Base-by-base conservation (phyloP, 805 yeast species). In the Saccharomycopsis selenospora region DNA sequence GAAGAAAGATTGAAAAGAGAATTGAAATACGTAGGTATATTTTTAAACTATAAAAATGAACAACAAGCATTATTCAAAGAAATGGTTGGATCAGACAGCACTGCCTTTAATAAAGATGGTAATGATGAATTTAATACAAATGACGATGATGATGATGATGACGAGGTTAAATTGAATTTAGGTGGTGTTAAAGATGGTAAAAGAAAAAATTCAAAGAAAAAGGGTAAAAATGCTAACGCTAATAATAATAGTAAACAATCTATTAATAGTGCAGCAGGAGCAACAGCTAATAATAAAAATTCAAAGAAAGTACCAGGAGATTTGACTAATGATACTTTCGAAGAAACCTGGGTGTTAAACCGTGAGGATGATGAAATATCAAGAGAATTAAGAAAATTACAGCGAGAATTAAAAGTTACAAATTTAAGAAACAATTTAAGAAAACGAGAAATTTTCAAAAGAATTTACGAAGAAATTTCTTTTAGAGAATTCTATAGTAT, bases 341-440 rank as follows among this genome's bases (percentile, higher is more conserved):
- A 69, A 42, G 75, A 77, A 46, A 86, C 82, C 61, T 90, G 97
- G 97, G 66, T 82, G 11, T 72, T 73, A 44, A 79, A 80, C 36
- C 76, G 85, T 50, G 96, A 93, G 60, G 99, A 93, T 63, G 99
- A 93, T 66, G 98, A 93, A 64, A 78, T 93, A 3, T 82, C 95
- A 53, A 80, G 83, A 0, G 97, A 91, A 60, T 67, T 93, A 53
- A 72, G 99, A 50, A 63, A 62, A 13, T 68, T 91, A 44, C 97
- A 93, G 60, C 67, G 69, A 41, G 80, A 84, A 50, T 68, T 93
- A 50, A 76, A 73, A 54, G 74, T 71, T 18, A 80, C 82, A 0
- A 75, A 81, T 3, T 69, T 67, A 22, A 69, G 76, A 49, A 93
- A 93, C 62, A 74, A 80, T 49, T 77, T 74, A 52, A 71, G 91